These are phyloP conservation scores for Metschnikowia dekortorum DNA, from an alignment of 805 yeast genomes.

Conservation along the genomic window DNA sequence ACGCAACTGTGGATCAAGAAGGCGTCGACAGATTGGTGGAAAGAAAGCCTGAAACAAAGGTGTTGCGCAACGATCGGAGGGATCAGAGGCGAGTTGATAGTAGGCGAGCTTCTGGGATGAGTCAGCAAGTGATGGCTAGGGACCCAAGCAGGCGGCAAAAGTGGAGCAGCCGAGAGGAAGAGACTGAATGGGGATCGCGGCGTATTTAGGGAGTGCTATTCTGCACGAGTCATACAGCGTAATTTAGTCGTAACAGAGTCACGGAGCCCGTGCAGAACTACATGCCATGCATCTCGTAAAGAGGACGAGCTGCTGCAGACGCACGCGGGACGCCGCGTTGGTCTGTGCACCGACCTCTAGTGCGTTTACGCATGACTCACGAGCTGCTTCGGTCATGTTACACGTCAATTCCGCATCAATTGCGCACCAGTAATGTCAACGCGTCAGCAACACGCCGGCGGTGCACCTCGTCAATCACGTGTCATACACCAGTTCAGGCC, in stretches of 20 bases:
- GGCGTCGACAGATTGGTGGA: too few species aligned
- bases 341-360: neutral
- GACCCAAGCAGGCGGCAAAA: neutral
- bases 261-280: conserved; percentile 1
- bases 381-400: neutral
- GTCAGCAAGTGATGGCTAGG: too few species aligned
- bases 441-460: too few species aligned
- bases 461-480: too few species aligned
- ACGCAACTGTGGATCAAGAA: too few species aligned
- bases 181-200: neutral
- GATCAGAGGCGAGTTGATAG: too few species aligned
- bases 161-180: neutral
- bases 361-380: neutral
- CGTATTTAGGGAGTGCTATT: neutral
- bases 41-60: too few species aligned
- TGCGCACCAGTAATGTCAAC: too few species aligned
- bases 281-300: neutral
- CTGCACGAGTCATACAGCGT: neutral
- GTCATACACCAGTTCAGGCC: too few species aligned
- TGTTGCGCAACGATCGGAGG: too few species aligned
- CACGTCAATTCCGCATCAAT: too few species aligned
- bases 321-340: neutral
- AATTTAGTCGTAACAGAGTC: conserved; percentile 1
- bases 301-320: neutral
- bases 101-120: too few species aligned